Base-by-base conservation (phyloP, 73 alveolate genomes). In the Tetrahymena elliotti region DNA sequence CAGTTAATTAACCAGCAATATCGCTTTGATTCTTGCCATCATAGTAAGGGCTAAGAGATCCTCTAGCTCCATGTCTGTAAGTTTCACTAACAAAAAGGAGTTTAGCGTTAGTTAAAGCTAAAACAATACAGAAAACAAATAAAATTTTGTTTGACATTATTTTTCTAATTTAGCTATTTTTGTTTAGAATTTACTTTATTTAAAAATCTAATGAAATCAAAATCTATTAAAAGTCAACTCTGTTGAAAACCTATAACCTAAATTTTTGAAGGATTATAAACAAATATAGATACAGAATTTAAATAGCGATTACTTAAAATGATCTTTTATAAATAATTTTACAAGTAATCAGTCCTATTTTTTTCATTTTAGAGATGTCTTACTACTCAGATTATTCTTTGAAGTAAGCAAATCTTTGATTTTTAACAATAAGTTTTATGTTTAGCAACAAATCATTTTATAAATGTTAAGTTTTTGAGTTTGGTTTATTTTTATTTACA, bases 1-100 rank as follows among this genome's bases (percentile, higher is more conserved):
- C 94, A 38, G 99, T 96, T 35, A 97, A 95, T 24, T 97, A 95
- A 31, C 98, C 98, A n/a, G 95, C 95, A n/a, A 94, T 93, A 40
- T 88, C 94, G 83, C 92, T 94, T 11, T 94, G 22, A 34, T 35
- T 24, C 35, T 94, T 40, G 24, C 96, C 92, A 35, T 93, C 96
- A 93, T 93, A 94, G 52, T 83, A 83, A 13, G 94, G 93, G 83
- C 82, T 83, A n/a, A 83, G 93, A 31, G 37, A 94, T 38, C 93
- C 94, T 31, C 96, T 94, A 24, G 83, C 96, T 83, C 96, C 96
- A 83, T 94, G 96, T 94, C 96, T 68, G 88, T 68, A 68, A 27
- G 88, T 10, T 68, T 68, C 88, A 68, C 88, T 68, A 22, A 68
- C 88, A 68, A 68, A 68, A 68, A 68, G 88, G 20, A 68, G 33